Percentiles rank a stretch among this genome's conserved stretches.
phyloP scores from a whole-genome alignment of 148 eudicot genomes.

The Polygonum aviculare region DNA sequence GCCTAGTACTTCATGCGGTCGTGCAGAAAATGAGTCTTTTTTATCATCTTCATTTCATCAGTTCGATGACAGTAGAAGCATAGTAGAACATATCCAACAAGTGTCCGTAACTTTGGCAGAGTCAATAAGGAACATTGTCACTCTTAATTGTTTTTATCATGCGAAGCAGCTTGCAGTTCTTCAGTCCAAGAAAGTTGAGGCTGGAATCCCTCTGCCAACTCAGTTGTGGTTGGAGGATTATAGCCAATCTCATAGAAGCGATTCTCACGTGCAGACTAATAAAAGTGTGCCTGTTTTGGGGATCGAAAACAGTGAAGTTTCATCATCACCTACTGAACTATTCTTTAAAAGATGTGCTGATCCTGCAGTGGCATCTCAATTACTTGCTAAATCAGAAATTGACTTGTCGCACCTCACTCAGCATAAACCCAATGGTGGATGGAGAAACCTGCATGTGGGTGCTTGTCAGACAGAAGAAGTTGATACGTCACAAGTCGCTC shows the following conservation, averaged over 20 bases:
- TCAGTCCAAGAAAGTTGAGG: constrained; percentile 41
- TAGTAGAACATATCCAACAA: constrained; percentile 22
- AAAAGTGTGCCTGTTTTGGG: constrained; percentile 20
- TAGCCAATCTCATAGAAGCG: constrained; percentile 18
- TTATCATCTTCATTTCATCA: constrained; percentile 19
- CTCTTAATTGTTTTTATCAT: constrained; percentile 41
- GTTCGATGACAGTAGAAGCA: constrained; percentile 15
- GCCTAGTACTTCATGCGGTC: constrained; percentile 9
- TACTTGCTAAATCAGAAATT: constrained; percentile 35
- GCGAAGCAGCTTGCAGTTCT: constrained; percentile 50
- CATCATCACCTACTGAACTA: constrained; percentile 27
- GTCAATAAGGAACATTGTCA: constrained; percentile 29
- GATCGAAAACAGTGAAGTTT: constrained; percentile 18
- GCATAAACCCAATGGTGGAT: constrained; percentile 45
- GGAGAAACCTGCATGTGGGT: constrained; percentile 49
- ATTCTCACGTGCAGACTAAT: constrained; percentile 19
- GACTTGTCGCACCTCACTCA: constrained; percentile 33
- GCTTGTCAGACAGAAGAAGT: constrained; percentile 22
- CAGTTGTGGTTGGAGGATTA: constrained; percentile 38
- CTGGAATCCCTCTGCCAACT: constrained; percentile 27
- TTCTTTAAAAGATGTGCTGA: constrained; percentile 39
- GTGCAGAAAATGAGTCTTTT: constrained; percentile 19
- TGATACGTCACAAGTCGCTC: constrained; percentile 37
- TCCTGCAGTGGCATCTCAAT: constrained; percentile 32
- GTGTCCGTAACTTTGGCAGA: constrained; percentile 32